These are phyloP conservation scores for Chlorella sp. DNA, from an alignment of 139 green algal genomes.

Conservation along the genomic window DNA sequence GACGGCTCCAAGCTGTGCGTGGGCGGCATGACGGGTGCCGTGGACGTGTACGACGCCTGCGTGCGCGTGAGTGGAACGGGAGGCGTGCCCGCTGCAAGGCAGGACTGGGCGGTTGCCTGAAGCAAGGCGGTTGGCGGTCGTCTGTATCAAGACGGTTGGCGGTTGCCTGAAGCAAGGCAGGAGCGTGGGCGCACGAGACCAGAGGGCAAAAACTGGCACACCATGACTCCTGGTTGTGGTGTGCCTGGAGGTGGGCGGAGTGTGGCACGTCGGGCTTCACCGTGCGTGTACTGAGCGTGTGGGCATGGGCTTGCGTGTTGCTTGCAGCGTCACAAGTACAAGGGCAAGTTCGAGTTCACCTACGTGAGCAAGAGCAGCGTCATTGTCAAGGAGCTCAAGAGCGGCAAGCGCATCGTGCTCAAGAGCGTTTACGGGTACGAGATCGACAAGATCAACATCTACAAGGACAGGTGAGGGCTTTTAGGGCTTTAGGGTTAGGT, in stretches of 20 bases:
- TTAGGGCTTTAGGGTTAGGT: too few species aligned
- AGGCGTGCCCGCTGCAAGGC: background rate
- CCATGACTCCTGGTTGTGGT: too few species aligned
- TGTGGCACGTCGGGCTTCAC: too few species aligned
- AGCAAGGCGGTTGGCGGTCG: background rate
- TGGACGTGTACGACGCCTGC: conserved; percentile 78
- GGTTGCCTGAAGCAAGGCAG: background rate
- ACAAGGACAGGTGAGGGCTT: conserved; percentile 50
- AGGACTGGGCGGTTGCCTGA: background rate
- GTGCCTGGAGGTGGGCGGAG: too few species aligned
- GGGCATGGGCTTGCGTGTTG: conserved; percentile 1
- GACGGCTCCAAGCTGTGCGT: conserved; percentile 63
- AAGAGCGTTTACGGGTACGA: conserved; percentile 58
- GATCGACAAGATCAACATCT: conserved; percentile 68
- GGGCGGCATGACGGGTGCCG: conserved; percentile 52
- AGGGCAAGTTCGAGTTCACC: conserved; percentile 76
- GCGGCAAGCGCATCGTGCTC: conserved; percentile 50
- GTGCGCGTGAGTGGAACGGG: conserved; percentile 31
- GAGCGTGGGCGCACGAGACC: background rate
- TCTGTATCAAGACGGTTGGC: background rate
- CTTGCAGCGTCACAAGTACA: conserved; percentile 26
- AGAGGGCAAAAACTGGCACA: too few species aligned
- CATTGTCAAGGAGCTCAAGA: conserved; percentile 67
- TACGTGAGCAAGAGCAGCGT: conserved; percentile 64
- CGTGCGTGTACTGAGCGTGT: too few species aligned